phyloP scores from a whole-genome alignment of 768 basidiomycete genomes.

The Kwoniella heveanensis region DNA sequence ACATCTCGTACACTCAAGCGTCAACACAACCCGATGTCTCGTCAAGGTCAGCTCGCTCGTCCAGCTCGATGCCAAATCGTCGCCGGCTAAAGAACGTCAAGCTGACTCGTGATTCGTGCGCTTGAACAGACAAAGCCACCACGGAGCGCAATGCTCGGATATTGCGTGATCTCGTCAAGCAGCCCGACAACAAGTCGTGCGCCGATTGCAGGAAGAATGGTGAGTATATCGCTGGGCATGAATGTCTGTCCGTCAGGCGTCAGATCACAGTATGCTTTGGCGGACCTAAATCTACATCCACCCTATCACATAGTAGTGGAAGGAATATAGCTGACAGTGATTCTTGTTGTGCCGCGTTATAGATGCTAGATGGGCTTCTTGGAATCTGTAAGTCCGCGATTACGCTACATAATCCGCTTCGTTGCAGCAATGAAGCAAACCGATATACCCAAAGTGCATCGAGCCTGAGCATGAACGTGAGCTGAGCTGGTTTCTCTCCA shows the following conservation, averaged over 20 bases:
- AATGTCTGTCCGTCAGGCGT: too few species aligned
- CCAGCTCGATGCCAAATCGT: neutral
- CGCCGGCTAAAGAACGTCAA: neutral
- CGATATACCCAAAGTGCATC: too few species aligned
- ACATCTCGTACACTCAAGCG: neutral
- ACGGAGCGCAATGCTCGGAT: constrained; percentile 76
- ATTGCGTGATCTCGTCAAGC: constrained; percentile 83
- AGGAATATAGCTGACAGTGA: constrained; percentile 8
- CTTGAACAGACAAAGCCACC: constrained; percentile 70
- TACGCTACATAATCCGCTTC: too few species aligned
- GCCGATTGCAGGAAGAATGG: constrained; percentile 97
- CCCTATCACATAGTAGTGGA: too few species aligned
- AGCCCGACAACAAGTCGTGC: constrained; percentile 88
- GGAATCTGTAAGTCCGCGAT: constrained; percentile 87
- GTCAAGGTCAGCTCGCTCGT: constrained; percentile 35
- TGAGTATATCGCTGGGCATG: constrained; percentile 55
- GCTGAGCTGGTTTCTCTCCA: too few species aligned
- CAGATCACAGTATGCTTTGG: too few species aligned
- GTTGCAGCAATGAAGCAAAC: too few species aligned
- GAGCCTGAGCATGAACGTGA: too few species aligned
- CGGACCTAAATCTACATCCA: too few species aligned
- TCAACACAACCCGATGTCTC: constrained; percentile 27
- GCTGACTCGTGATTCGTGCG: constrained; percentile 8
- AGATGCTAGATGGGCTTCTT: constrained; percentile 98
- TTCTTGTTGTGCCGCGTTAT: neutral